Evolutionary conservation across 257 asterid species (phyloP), one percentile per base, ranked within the genome.

Genomic region (Paraleonurus japonicus): DNA sequence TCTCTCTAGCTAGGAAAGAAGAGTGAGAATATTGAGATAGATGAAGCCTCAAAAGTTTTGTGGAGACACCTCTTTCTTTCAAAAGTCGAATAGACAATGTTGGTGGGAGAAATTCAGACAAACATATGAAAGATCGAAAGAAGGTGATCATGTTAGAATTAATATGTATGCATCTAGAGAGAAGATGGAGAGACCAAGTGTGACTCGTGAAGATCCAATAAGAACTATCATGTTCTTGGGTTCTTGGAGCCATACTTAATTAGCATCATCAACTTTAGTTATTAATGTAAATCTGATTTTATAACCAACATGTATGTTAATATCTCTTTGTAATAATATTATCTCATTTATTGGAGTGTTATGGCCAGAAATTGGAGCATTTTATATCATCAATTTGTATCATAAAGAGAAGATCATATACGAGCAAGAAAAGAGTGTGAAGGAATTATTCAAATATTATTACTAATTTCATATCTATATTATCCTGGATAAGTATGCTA

Each of bases 181-280:
- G 53, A 63, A 79, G 53, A 63, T 63, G 4, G 75, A 80, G 45
- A 84, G 83, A 85, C 78, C 77, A 23, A 28, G 61, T 64, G 82
- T 80, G n/a, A 28, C 58, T 17, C 2, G 1, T 0, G 91, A 89
- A 80, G 89, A 89, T 73, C 88, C 96, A 68, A 80, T 85, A 41
- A 85, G 88, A 68, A 83, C 82, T 55, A 81, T 89, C 27, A 85
- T 89, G 78, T 89, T 89, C 79, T 81, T 86, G 81, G 80, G 84
- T 9, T 78, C 82, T 55, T 86, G 83, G 90, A 86, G 63, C 81
- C 93, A 89, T 53, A 77, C 84, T 57, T 86, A 78, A 79, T 43
- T 7, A 8, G 43, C 5, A 41, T 41, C 5, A 41, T 41, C 50
- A 41, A 41, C 4, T 13, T 13, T 35, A 35, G 1, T 41, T 11